These are phyloP conservation scores for Fraxinus americana DNA, from an alignment of 257 asterid genomes.

Conservation along the genomic window DNA sequence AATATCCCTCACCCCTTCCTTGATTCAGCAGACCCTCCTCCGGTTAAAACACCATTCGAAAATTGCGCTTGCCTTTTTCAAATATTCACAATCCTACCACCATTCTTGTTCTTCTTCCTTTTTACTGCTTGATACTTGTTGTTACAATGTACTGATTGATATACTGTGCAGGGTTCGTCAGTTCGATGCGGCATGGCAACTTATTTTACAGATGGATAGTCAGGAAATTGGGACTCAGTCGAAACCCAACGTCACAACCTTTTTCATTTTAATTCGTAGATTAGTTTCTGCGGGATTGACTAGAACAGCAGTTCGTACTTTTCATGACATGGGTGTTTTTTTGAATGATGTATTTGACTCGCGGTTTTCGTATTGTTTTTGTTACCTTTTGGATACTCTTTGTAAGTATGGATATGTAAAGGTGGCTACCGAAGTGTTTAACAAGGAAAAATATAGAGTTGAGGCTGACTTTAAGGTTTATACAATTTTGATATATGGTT, in stretches of 20 bases:
- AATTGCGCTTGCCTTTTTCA: constrained; percentile 81
- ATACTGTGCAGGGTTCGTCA: constrained; percentile 75
- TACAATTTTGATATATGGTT: constrained; percentile 78
- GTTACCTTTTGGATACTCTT: constrained; percentile 77
- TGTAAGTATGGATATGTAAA: constrained; percentile 86
- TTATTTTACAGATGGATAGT: constrained; percentile 65
- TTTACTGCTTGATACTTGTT: constrained; percentile 49
- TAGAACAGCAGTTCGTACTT: constrained; percentile 70
- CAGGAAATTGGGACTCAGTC: constrained; percentile 14
- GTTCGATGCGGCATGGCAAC: constrained; percentile 87
- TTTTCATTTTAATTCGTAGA: constrained; percentile 67
- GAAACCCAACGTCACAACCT: constrained; percentile 76
- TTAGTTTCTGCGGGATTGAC: constrained; percentile 70
- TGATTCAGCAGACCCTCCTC: constrained; percentile 83
- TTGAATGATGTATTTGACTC: constrained; percentile 43
- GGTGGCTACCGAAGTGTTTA: constrained; percentile 78
- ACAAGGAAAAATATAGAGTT: constrained; percentile 69
- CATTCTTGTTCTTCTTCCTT: constrained; percentile 27
- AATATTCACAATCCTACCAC: constrained; percentile 41
- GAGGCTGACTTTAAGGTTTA: constrained; percentile 60
- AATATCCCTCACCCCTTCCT: constrained; percentile 49
- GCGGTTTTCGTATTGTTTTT: constrained; percentile 42
- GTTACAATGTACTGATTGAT: constrained; percentile 70
- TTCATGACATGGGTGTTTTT: constrained; percentile 67
- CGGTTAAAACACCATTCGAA: constrained; percentile 71